Base-by-base conservation (phyloP, 2,329 filamentous ascomycete genomes). In the Microcyclospora tardicrescens region DNA sequence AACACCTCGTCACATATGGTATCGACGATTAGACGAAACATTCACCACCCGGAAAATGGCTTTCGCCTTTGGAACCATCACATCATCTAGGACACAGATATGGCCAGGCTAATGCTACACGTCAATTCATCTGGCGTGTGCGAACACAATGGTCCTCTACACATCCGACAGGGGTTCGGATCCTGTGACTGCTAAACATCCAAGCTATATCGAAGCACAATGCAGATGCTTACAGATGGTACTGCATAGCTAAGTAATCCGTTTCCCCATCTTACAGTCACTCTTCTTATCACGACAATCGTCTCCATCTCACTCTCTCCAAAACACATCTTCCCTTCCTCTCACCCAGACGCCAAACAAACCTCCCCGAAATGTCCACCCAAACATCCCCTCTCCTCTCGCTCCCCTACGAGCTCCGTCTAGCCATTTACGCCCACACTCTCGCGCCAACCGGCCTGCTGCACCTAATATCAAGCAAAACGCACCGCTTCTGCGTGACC, bases 361-460 rank as follows among this genome's bases (percentile, higher is more conserved):
- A 32, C 30, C 30, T 10, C 14, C 30, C 30, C 12, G 8, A 24
- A 24, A 24, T 24, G 30, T 10, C 19, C 19, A 24, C 19, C 19
- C 4, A 24, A 31, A 32, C 39, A 16, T 48, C 38, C 38, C 44
- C 28, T 30, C 49, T 54, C 37, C 45, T 51, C 33, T 32, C 38
- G 16, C 45, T 53, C 15, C 50, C 52, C 13, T 39, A 49, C 13
- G 52, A 54, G 37, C 46, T 54, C 19, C 49, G 49, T 28, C 31
- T 40, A 9, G 37, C 40, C n/a, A 53, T 53, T 40, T 53, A 47
- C 43, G 41, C 47, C 16, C 34, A 37, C 28, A 43, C 39, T 6
- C 51, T 55, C 24, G 46, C 41, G 11, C 49, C 49, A 6, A 45
- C 44, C 14, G 35, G 29, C 19, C 35, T 36, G 27, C 45, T 38